phyloP scores from a whole-genome alignment of 2,329 filamentous ascomycete genomes.

The Phyllosticta citribraziliensis region DNA sequence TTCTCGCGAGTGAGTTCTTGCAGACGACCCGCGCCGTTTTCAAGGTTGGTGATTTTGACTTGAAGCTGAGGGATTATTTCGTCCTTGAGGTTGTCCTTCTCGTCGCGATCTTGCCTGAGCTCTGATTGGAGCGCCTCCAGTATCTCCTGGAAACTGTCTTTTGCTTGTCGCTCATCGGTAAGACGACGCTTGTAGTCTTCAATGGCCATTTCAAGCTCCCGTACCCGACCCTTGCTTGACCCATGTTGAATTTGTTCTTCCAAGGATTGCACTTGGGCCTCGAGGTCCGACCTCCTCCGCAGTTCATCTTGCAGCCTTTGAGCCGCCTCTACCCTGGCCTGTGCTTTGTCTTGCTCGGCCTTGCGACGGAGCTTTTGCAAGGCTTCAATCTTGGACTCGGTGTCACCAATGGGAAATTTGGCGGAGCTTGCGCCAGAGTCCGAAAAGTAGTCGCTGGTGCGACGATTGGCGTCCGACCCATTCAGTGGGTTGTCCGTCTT shows the following conservation, averaged over 20 bases:
- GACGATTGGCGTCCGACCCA: conserved; percentile 50
- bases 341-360: conserved; percentile 84
- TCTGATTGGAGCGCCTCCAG: conserved; percentile 75
- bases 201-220: conserved; percentile 51
- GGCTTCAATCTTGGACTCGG: conserved; percentile 52
- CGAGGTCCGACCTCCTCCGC: conserved; percentile 61
- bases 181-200: conserved; percentile 77
- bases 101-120: conserved; percentile 70
- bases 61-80: conserved; percentile 74
- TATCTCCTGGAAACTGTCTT: conserved; percentile 89
- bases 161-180: conserved; percentile 73
- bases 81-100: conserved; percentile 85
- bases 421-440: conserved; percentile 86
- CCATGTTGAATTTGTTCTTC: conserved; percentile 61
- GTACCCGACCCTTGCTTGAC: conserved; percentile 35
- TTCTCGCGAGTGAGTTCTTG: conserved; percentile 70
- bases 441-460: conserved; percentile 96
- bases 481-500: conserved; percentile 62
- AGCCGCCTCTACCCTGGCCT: conserved; percentile 73
- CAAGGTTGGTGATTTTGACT: conserved; percentile 67
- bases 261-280: conserved; percentile 73
- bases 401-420: conserved; percentile 58
- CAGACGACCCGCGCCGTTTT: conserved; percentile 61
- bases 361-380: conserved; percentile 73
- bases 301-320: conserved; percentile 84